Conservation (phyloP, 805 yeast species). For the Nakazawaea peltata region DNA sequence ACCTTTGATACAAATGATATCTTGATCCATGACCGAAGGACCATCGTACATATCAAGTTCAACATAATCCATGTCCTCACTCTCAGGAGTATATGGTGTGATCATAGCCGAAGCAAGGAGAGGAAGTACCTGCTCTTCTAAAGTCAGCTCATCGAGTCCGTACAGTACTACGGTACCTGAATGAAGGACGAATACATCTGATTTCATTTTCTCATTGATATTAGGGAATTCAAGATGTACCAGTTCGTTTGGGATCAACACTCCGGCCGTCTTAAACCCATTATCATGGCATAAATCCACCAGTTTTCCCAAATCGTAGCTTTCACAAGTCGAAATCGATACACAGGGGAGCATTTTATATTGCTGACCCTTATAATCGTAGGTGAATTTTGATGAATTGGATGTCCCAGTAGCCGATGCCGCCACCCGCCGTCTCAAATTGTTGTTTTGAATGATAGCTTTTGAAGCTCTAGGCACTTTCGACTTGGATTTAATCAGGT, state of each 20-base stretch:
- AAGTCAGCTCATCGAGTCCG: slow-evolving; percentile 58
- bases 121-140: slow-evolving; percentile 42
- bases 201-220: slow-evolving; percentile 19
- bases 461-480: slow-evolving; percentile 9
- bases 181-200: slow-evolving; percentile 60
- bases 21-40: slow-evolving; percentile 43
- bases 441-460: slow-evolving; percentile 5
- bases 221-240: slow-evolving; percentile 39
- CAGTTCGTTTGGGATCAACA: slow-evolving; percentile 62
- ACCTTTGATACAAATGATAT: slow-evolving; percentile 60
- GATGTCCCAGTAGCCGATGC: slow-evolving; percentile 1
- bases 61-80: slow-evolving; percentile 82
- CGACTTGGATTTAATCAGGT: too few species aligned
- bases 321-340: slow-evolving; percentile 66
- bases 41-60: slow-evolving; percentile 25
- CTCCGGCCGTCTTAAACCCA: slow-evolving; percentile 26
- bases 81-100: slow-evolving; percentile 46
- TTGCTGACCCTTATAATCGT: background rate
- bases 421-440: slow-evolving; percentile 9
- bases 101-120: slow-evolving; percentile 40
- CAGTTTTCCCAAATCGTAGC: slow-evolving; percentile 49
- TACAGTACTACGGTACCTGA: slow-evolving; percentile 82
- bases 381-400: background rate
- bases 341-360: slow-evolving; percentile 39
- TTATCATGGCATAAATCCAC: slow-evolving; percentile 26